A percentile compares a stretch with the other conserved stretches of the same genome.
These are phyloP conservation scores for Nitzschia sp. DNA, from an alignment of 108 stramenopile genomes.

Conservation along the genomic window DNA sequence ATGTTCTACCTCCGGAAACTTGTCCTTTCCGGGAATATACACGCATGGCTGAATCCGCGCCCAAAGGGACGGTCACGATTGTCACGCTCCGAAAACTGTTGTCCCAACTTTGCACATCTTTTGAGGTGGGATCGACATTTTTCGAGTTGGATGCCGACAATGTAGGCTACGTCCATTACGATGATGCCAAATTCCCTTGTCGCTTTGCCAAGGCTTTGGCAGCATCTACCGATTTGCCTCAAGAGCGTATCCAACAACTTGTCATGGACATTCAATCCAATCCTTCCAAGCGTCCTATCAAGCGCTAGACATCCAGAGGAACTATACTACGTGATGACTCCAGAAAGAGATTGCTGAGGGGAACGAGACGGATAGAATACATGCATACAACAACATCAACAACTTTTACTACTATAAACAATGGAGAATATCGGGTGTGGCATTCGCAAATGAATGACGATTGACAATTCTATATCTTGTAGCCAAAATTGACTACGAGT, in stretches of 20 bases:
- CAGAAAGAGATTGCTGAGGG: too few relatives aligned
- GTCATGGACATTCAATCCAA: not conserved
- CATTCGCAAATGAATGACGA: too few relatives aligned
- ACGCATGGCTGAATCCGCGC: slow-evolving; percentile 8
- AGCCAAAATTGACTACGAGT: too few relatives aligned
- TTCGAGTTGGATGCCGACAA: slow-evolving; percentile 44
- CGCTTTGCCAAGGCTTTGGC: not conserved
- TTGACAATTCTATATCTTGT: too few relatives aligned
- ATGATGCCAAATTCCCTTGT: not conserved
- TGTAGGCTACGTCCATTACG: slow-evolving; percentile 31
- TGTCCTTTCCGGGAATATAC: slow-evolving; percentile 34
- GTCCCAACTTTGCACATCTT: slow-evolving; percentile 28
- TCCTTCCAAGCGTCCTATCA: not conserved
- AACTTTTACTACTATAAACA: too few relatives aligned
- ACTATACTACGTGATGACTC: too few relatives aligned
- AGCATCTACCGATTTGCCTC: not conserved
- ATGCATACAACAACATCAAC: too few relatives aligned
- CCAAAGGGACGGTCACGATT: slow-evolving; percentile 15
- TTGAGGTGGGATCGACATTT: slow-evolving; percentile 56
- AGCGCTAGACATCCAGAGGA: too few relatives aligned
- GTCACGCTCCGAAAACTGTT: slow-evolving; percentile 33
- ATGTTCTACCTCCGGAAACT: not conserved
- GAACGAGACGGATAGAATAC: too few relatives aligned
- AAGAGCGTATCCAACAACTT: not conserved
- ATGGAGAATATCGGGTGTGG: too few relatives aligned